Evolutionary conservation across 306 rosid species (phyloP).

Genomic region (Fragaria iinumae): DNA sequence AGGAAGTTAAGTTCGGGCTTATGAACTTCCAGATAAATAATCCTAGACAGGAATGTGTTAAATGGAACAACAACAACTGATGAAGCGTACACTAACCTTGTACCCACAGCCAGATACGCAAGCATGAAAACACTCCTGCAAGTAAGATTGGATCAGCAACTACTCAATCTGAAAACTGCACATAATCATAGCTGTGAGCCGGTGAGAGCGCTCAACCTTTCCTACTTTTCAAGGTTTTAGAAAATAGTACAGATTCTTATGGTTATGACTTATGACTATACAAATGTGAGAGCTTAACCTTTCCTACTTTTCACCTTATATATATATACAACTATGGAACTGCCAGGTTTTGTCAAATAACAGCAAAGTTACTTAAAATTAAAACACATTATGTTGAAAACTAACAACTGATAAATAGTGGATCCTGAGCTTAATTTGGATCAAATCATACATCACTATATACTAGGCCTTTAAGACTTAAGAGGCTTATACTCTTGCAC

Average conservation of each 20-base stretch:
- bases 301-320: background rate
- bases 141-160: conserved; percentile 27
- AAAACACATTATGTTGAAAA: background rate
- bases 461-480: background rate
- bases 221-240: too few relatives aligned
- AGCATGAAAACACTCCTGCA: conserved; percentile 83
- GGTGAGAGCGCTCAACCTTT: background rate
- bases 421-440: background rate
- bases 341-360: background rate
- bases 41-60: background rate
- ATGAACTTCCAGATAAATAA: background rate
- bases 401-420: background rate
- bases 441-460: background rate
- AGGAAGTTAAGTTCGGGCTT: conserved; percentile 10
- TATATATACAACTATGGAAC: background rate
- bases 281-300: background rate
- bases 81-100: conserved; percentile 58
- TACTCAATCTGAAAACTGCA: conserved; percentile 16
- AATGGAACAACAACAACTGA: background rate
- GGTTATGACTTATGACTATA: too few relatives aligned
- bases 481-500: background rate
- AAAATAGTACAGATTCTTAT: too few relatives aligned
- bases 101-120: conserved; percentile 91
- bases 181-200: background rate
- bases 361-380: background rate